Evolutionary conservation across 2,329 filamentous ascomycete species (phyloP), one percentile per base, ranked within the genome.

Genomic region (Rosellinia necatrix): DNA sequence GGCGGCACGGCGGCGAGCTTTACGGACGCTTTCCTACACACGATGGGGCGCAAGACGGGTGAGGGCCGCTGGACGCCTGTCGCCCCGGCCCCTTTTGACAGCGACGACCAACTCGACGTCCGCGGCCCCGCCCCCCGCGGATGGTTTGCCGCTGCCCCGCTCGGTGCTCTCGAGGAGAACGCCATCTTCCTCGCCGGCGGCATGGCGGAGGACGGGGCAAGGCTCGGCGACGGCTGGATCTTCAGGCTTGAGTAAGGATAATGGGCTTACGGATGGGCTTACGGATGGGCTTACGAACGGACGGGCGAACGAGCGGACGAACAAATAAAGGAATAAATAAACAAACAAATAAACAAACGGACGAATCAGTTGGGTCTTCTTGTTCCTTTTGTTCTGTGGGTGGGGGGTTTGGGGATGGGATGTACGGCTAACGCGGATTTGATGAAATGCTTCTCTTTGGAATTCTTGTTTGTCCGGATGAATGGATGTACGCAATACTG

Each of bases 211-310:
- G 72, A 74, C 15, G 81, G 82, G 59, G 70, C 73, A 64, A 73
- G 81, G 41, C 67, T 85, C 40, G 82, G 79, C 32, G 85, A 88
- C 69, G 85, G 82, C 2, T 89, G 85, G 85, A 82, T 88, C 43
- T 72, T 89, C 64, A 77, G 81, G 56, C 71, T 87, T 56, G 78
- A 74, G 7, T 74, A 58, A 65, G 58, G 15, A 32, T 17, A 34
- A 34, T 25, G 6, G 1, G 3, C 32, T 34, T 38, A 12, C n/a
- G 24, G 8, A 41, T 38, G 32, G 10, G 30, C 30, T 4, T n/a
- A n/a, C n/a, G n/a, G n/a, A n/a, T n/a, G n/a, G n/a, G n/a, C n/a
- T n/a, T n/a, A n/a, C n/a, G n/a, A n/a, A n/a, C n/a, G n/a, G n/a
- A n/a, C n/a, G n/a, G n/a, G n/a, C n/a, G n/a, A 37, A 15, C 13